These are phyloP conservation scores for Periconia sp. DNA, from an alignment of 2,329 filamentous ascomycete genomes.

Conservation along the genomic window DNA sequence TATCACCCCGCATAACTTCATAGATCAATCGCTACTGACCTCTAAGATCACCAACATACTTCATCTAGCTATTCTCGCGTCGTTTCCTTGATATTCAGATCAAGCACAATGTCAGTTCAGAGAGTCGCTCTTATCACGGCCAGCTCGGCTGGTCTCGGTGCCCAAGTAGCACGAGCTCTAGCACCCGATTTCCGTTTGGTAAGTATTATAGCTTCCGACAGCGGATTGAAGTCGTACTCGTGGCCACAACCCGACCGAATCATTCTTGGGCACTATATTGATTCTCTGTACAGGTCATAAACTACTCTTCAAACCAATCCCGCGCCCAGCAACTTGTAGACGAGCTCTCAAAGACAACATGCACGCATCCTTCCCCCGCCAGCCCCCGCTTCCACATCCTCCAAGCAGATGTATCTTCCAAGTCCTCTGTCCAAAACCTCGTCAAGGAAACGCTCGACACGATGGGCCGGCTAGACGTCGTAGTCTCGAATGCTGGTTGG, in stretches of 20 bases:
- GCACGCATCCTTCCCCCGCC: conserved; percentile 27
- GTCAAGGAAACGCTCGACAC: conserved; percentile 51
- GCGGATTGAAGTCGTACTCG: no score
- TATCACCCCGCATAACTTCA: conserved; percentile 2
- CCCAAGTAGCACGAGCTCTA: conserved; percentile 53
- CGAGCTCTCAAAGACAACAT: conserved; percentile 49
- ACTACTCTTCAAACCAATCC: conserved; percentile 53
- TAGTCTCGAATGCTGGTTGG: conserved; percentile 63
- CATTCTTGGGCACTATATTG: background rate
- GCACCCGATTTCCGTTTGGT: conserved; percentile 56
- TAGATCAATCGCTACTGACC: background rate
- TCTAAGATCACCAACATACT: background rate
- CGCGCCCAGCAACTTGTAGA: conserved; percentile 49
- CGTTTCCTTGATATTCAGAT: no score
- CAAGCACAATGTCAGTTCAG: no score
- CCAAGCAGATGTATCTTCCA: conserved; percentile 54
- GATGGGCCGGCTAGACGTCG: conserved; percentile 57
- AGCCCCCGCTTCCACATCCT: conserved; percentile 51
- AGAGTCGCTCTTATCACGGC: conserved; percentile 57
- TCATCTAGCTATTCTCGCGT: no score
- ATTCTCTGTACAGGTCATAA: conserved; percentile 47
- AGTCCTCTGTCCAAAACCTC: conserved; percentile 49
- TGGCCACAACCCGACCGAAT: no score
- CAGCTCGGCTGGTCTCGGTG: conserved; percentile 56
- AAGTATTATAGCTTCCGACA: conserved; percentile 17